Conservation (phyloP, 345 rosid species). For the Salix arbutifolia region DNA sequence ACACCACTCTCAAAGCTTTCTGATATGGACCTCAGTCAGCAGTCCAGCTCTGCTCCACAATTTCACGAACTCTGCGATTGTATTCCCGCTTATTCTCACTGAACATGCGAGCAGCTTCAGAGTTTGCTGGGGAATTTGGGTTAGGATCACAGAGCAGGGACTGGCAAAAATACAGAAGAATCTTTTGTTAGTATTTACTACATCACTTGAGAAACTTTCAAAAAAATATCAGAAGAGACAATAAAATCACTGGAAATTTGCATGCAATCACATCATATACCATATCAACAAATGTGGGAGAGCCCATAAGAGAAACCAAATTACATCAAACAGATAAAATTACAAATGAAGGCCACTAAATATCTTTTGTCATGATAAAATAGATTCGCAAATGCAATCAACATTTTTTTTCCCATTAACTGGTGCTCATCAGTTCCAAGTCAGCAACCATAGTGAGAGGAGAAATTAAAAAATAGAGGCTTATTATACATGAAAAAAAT, state of each 20-base stretch:
- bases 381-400: not conserved
- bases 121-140: conserved; percentile 95
- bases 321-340: not conserved
- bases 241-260: not conserved
- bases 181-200: not conserved
- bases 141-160: conserved; percentile 94
- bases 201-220: not conserved
- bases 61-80: conserved; percentile 83
- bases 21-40: conserved; percentile 42
- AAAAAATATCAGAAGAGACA: not conserved
- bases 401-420: not conserved
- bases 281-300: not conserved
- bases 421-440: not conserved
- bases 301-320: not conserved
- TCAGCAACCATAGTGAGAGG: not conserved
- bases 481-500: not conserved
- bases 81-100: conserved; percentile 91
- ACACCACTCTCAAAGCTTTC: not conserved
- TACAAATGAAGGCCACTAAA: not conserved
- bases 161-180: conserved; percentile 27
- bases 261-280: not conserved
- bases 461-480: not conserved
- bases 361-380: not conserved
- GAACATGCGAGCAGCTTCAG: conserved; percentile 97
- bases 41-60: conserved; percentile 93